phyloP scores from a whole-genome alignment of 768 basidiomycete species.

The Suillus occidentalis region DNA sequence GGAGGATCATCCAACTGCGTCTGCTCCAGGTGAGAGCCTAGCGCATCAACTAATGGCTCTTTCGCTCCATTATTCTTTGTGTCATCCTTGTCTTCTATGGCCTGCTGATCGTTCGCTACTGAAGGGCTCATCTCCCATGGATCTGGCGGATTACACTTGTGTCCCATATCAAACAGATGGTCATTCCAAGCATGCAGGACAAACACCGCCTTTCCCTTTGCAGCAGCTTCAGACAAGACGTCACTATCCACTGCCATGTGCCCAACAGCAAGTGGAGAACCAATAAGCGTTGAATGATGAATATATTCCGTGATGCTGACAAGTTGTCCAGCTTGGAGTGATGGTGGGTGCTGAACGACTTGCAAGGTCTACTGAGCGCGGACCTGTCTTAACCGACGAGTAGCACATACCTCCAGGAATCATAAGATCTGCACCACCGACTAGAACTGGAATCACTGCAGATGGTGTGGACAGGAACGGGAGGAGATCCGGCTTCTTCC shows the following conservation, averaged over 20 bases:
- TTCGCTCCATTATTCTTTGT: not conserved
- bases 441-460: conserved; percentile 67
- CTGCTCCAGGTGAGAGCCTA: not conserved
- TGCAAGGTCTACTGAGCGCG: not conserved
- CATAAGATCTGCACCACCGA: conserved; percentile 84
- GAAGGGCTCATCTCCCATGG: conserved; percentile 24
- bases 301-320: conserved; percentile 61
- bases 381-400: not conserved
- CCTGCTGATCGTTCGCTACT: conserved; percentile 22
- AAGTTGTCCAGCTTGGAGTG: conserved; percentile 29
- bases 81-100: conserved; percentile 8
- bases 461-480: conserved; percentile 72
- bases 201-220: conserved; percentile 77
- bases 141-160: not conserved
- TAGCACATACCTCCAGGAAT: not conserved
- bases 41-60: not conserved
- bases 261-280: conserved; percentile 72
- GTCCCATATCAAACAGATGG: conserved; percentile 10
- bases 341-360: not conserved
- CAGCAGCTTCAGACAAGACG: conserved; percentile 42
- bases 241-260: conserved; percentile 59
- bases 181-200: conserved; percentile 80
- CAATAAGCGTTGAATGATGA: conserved; percentile 28
- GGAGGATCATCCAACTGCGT: conserved; percentile 34
- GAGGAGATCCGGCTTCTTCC: conserved; percentile 70